Evolutionary conservation across 441 rosid genomes (phyloP), one percentile per base, ranked within the genome.

Genomic region (Jatropha multifida): DNA sequence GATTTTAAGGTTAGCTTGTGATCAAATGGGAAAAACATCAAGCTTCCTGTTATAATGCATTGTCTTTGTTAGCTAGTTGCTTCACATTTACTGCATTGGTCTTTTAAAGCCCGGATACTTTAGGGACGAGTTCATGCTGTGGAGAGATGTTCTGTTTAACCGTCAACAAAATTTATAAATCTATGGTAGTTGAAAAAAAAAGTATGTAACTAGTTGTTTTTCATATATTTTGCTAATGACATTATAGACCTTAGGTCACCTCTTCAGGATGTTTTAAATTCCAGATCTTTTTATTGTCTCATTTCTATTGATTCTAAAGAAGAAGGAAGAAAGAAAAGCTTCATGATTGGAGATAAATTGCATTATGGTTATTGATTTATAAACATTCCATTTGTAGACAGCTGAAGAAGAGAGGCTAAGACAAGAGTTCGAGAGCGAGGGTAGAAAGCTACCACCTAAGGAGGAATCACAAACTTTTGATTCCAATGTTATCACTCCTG

Each of bases 401-500:
- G 89, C 90, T 79, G 98, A 91, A 85, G 98, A 94, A 83, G 93
- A 87, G 82, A 78, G 84, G 71, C 79, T 94, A 18, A 88, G 97
- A 48, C 85, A 84, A 85, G 95, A 91, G 79, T 94, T 94, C 82
- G 95, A 86, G 82, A 85, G 81, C 79, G 93, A 94, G 87, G 98
- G 98, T 76, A 88, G 86, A 83, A 88, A 80, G 70, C 88, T 94
- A 62, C 97, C 98, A 74, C 91, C 93, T 27, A 92, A 87, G 84
- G 76, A 84, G 77, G 81, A 81, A n/a, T 88, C 94, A 12, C 92
- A 90, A 81, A 76, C 80, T 76, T 84, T 80, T 85, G 98, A 94
- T 86, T 92, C 97, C 41, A 92, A 94, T 83, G 88, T 94, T 73
- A 92, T 94, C 75, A 94, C 98, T 46, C 97, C 98, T 41, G 98